These are phyloP conservation scores for Teratosphaeria destructans DNA, from an alignment of 2,329 filamentous ascomycete species.

Conservation along the genomic window DNA sequence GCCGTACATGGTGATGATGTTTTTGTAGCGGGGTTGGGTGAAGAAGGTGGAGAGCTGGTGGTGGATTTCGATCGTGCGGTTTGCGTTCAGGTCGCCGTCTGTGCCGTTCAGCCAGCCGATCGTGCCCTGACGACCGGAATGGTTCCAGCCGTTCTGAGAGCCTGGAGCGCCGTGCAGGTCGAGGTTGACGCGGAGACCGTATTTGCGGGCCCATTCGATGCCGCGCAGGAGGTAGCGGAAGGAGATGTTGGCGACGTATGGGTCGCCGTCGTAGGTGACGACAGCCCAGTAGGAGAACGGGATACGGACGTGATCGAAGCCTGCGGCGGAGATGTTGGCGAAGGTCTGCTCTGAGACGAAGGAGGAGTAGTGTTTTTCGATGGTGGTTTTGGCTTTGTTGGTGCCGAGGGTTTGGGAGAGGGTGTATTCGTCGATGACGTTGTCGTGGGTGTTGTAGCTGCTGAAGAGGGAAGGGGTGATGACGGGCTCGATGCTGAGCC, in stretches of 20 bases:
- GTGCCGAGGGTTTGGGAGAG: conserved; percentile 61
- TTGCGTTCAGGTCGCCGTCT: conserved; percentile 63
- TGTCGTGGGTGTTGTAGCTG: conserved; percentile 49
- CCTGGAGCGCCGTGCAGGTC: conserved; percentile 88
- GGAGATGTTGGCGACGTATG: conserved; percentile 74
- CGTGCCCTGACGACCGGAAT: conserved; percentile 70
- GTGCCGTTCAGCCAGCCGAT: conserved; percentile 91
- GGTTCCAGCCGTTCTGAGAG: conserved; percentile 96
- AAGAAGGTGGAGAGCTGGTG: conserved; percentile 84
- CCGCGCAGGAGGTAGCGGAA: conserved; percentile 89
- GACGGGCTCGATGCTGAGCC: conserved; percentile 88
- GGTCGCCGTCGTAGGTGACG: conserved; percentile 70
- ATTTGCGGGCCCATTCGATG: conserved; percentile 88
- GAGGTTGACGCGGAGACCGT: conserved; percentile 84
- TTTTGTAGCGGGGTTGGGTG: conserved; percentile 82
- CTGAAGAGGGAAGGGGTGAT: conserved; percentile 88
- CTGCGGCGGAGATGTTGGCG: conserved; percentile 70
- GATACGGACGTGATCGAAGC: conserved; percentile 93
- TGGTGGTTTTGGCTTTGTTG: conserved; percentile 48
- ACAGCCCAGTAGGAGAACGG: conserved; percentile 95
- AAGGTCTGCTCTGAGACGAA: conserved; percentile 84
- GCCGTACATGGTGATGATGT: conserved; percentile 85
- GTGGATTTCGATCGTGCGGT: conserved; percentile 79
- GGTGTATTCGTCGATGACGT: conserved; percentile 80
- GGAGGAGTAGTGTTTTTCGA: conserved; percentile 86